Percentiles rank a stretch among this genome's conserved stretches.
Conservation (phyloP, 2,329 filamentous ascomycete genomes). For the Aciculosporium take region DNA sequence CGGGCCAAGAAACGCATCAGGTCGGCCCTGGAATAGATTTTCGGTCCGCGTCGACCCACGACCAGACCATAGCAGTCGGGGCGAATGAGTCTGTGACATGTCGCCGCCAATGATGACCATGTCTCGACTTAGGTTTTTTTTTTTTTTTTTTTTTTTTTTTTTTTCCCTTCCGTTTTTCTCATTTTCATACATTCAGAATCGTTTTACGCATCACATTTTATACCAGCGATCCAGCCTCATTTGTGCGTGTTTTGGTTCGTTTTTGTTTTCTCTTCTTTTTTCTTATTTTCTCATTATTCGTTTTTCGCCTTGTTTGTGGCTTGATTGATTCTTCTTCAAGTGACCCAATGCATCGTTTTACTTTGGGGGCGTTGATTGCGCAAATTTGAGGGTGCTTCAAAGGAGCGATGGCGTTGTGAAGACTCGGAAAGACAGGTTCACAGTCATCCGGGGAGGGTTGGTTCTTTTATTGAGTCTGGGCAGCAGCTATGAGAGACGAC, state of each 20-base stretch:
- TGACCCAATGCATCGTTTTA: neutral
- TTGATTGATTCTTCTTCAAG: neutral
- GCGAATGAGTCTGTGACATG: constrained; percentile 1
- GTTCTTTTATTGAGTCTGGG: neutral
- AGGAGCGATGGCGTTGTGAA: constrained; percentile 9
- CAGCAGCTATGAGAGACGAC: constrained; percentile 2
- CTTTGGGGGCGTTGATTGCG: constrained; percentile 14
- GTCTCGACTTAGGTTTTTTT: neutral
- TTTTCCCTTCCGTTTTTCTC: neutral
- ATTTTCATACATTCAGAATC: neutral
- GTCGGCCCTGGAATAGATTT: constrained; percentile 9
- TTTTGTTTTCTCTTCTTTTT: constrained; percentile 2
- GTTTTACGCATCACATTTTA: constrained; percentile 8
- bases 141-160: neutral
- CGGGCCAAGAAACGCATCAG: constrained; percentile 4
- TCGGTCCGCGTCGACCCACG: constrained; percentile 6
- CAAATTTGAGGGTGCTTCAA: neutral
- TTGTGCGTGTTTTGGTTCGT: constrained; percentile 4
- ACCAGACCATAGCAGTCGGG: constrained; percentile 1
- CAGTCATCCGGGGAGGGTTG: neutral
- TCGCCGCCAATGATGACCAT: neutral
- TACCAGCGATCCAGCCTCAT: constrained; percentile 8
- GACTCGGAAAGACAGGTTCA: neutral
- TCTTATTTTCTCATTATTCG: neutral
- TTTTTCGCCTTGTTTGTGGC: neutral